Evolutionary conservation across 2,329 filamentous ascomycete genomes (phyloP).

Genomic region (Hypoxylon sp.): DNA sequence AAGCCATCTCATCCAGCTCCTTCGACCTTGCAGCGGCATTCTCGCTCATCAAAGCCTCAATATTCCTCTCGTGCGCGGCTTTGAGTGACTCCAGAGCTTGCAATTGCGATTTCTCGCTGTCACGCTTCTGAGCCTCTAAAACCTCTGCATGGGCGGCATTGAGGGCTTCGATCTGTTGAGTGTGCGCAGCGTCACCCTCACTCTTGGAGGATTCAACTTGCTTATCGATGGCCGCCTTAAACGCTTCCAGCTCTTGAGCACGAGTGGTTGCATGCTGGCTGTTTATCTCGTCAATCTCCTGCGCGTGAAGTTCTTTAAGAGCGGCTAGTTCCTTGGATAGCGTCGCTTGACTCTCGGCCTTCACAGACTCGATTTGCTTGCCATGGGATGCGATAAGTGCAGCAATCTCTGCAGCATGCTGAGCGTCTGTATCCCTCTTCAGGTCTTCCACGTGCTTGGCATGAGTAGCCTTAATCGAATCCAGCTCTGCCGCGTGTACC

Average conservation of each 20-base stretch:
- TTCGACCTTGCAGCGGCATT: constrained; percentile 43
- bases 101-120: constrained; percentile 45
- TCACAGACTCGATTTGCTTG: constrained; percentile 47
- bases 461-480: constrained; percentile 43
- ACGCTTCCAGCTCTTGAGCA: constrained; percentile 50
- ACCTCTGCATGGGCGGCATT: constrained; percentile 51
- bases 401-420: constrained; percentile 46
- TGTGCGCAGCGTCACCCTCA: constrained; percentile 50
- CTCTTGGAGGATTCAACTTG: constrained; percentile 51
- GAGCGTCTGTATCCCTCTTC: constrained; percentile 38
- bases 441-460: constrained; percentile 42
- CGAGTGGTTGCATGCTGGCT: constrained; percentile 49
- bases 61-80: constrained; percentile 47
- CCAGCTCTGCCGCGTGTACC: constrained; percentile 44
- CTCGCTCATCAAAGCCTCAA: constrained; percentile 48
- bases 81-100: constrained; percentile 49
- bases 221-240: constrained; percentile 51
- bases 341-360: constrained; percentile 45
- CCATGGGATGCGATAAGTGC: constrained; percentile 46
- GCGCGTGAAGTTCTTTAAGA: constrained; percentile 48
- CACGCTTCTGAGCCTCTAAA: constrained; percentile 51
- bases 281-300: constrained; percentile 49
- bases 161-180: constrained; percentile 49
- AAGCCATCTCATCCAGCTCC: constrained; percentile 44
- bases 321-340: constrained; percentile 48